Evolutionary conservation across 2,329 filamentous ascomycete genomes (phyloP).

Genomic region (Gliomastix tumulicola): DNA sequence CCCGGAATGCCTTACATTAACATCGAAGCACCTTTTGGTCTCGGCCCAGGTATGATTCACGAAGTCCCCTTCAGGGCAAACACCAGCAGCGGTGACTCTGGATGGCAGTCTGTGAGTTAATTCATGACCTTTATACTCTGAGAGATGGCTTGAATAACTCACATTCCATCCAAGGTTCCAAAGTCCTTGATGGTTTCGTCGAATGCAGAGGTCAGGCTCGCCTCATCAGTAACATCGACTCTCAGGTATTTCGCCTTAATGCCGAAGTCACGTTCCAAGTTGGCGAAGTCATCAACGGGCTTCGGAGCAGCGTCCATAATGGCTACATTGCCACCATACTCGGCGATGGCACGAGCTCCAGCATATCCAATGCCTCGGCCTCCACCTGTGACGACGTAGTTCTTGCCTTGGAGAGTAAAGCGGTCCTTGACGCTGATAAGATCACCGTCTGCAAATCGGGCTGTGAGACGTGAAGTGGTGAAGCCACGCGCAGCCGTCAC

Average conservation of each 20-base stretch:
- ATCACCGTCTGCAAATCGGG: too few species aligned
- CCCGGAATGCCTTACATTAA: constrained; percentile 23
- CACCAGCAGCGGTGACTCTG: constrained; percentile 25
- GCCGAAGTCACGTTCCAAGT: constrained; percentile 7
- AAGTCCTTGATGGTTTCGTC: constrained; percentile 12
- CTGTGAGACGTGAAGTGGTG: too few species aligned
- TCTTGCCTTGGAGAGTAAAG: constrained; percentile 1
- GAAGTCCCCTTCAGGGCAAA: constrained; percentile 34
- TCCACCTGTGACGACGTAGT: constrained; percentile 3
- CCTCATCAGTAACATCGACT: constrained; percentile 21
- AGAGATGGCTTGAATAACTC: too few species aligned
- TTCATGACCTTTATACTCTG: too few species aligned
- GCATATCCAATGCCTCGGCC: constrained; percentile 25
- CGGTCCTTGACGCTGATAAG: too few species aligned
- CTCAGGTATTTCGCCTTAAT: constrained; percentile 17
- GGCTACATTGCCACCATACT: constrained; percentile 30
- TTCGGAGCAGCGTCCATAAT: constrained; percentile 22
- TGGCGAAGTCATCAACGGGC: constrained; percentile 13
- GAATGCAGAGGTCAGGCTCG: constrained; percentile 16
- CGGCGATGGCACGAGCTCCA: constrained; percentile 24
- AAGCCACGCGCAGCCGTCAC: too few species aligned
- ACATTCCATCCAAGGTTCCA: constrained; percentile 17
- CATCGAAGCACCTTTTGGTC: constrained; percentile 26
- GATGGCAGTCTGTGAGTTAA: too few species aligned
- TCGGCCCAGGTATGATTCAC: constrained; percentile 34